Evolutionary conservation across 345 rosid genomes (phyloP).

Genomic region (Bruguiera gymnorhiza): DNA sequence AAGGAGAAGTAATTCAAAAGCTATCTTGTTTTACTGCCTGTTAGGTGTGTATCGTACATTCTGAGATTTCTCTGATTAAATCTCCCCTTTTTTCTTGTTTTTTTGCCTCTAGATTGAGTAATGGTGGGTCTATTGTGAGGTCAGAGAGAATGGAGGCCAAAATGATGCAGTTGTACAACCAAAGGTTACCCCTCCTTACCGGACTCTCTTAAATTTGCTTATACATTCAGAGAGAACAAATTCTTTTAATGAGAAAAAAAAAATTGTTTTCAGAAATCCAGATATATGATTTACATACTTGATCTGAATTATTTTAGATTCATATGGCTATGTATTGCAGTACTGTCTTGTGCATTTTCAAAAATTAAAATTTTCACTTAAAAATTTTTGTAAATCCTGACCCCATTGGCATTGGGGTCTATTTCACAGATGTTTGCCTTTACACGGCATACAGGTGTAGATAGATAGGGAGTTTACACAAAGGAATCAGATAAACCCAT

Average conservation of each 20-base stretch:
- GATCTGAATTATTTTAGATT: too few relatives aligned
- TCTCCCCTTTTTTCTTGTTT: neutral
- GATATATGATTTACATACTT: too few relatives aligned
- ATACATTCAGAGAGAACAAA: too few relatives aligned
- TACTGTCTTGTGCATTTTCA: too few relatives aligned
- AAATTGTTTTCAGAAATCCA: neutral
- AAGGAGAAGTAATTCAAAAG: constrained; percentile 67
- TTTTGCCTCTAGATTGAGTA: constrained; percentile 44
- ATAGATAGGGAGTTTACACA: too few relatives aligned
- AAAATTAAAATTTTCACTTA: too few relatives aligned
- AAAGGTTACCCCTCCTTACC: constrained; percentile 35
- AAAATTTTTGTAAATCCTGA: too few relatives aligned
- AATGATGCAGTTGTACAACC: constrained; percentile 43
- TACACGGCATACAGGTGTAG: too few relatives aligned
- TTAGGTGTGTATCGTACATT: constrained; percentile 3
- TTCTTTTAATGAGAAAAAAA: neutral
- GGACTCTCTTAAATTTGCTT: neutral
- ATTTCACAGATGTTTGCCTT: too few relatives aligned
- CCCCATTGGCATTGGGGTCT: too few relatives aligned
- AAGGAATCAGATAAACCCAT: too few relatives aligned
- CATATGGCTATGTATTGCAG: too few relatives aligned
- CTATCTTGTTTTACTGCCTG: constrained; percentile 10
- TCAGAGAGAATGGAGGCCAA: constrained; percentile 78
- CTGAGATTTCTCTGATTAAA: constrained; percentile 8
- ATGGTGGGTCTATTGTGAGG: constrained; percentile 68